Conservation (phyloP, 192 early-diverging fungal genomes). For the Allomyces arbusculus region DNA sequence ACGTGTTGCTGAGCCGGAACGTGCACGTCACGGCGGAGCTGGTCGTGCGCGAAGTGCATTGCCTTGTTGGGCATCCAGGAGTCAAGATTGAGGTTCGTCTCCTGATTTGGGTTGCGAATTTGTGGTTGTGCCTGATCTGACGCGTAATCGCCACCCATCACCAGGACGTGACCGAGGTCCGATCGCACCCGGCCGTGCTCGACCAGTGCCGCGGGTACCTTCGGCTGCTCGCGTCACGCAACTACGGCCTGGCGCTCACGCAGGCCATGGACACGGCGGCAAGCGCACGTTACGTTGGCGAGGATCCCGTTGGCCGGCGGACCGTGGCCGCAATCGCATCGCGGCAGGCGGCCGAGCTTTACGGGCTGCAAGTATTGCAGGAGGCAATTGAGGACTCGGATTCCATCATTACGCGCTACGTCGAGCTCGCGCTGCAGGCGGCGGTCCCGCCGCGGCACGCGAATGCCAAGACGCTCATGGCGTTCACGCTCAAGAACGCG, state of each 20-base stretch:
- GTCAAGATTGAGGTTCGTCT: not conserved
- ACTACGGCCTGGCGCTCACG: not conserved
- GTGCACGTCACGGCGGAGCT: conserved; percentile 2
- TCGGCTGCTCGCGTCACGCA: not conserved
- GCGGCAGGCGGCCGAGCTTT: not conserved
- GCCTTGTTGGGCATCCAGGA: conserved; percentile 1
- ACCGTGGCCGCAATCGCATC: not conserved
- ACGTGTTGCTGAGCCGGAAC: not conserved
- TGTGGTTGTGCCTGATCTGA: too few relatives aligned
- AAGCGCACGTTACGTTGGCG: not conserved
- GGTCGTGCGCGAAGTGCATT: conserved; percentile 1
- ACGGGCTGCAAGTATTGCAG: not conserved
- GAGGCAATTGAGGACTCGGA: not conserved
- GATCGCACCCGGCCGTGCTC: conserved; percentile 2
- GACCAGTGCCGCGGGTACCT: conserved; percentile 2
- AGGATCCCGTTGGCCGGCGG: not conserved
- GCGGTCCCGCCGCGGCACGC: conserved; percentile 1
- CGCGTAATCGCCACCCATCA: not conserved
- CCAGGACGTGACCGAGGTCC: conserved; percentile 1
- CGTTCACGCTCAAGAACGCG: conserved; percentile 1
- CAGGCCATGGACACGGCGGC: conserved; percentile 2
- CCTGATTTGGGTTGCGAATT: too few relatives aligned
- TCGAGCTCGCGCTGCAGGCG: not conserved
- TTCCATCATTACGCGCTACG: conserved; percentile 1
- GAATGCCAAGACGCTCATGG: conserved; percentile 2